Evolutionary conservation across 148 eudicot species (phyloP), one percentile per base, ranked within the genome.

Genomic region (Talinum fruticosum): DNA sequence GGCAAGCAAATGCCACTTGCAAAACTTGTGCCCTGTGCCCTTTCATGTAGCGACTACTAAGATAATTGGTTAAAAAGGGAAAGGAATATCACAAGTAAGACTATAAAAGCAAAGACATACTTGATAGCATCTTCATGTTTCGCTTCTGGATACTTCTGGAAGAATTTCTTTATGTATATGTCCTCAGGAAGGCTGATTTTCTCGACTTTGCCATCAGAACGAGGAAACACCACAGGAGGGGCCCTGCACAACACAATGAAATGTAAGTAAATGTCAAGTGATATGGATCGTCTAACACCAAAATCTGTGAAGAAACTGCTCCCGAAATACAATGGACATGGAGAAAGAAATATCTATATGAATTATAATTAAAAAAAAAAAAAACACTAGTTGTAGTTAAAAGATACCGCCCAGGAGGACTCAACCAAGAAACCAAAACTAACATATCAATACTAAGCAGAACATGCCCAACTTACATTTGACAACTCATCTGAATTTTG

Each of bases 181-280:
- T 95, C 98, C 83, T 95, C 97, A 24, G 98, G 97, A 49, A 95
- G 88, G 77, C 66, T 79, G 36, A 95, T 89, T 41, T 71, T 85
- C 86, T 86, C 77, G 53, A 95, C 72, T 72, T 89, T 90, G 69
- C 86, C 85, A 79, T 88, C 89, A 18, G 85, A 84, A 33, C 91
- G 90, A 64, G 96, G 97, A 76, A 95, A 95, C 49, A 87, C 83
- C 53, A 84, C 89, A 51, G 98, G 98, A 57, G 98, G 98, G 28
- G 91, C 91, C 93, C 97, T 95, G 73, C 47, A 83, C 45, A 66
- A 47, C 74, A 78, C 10, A 84, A 72, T 24, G 5, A 30, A 80
- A 30, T 76, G 71, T 32, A 62, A 57, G 67, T 53, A 34, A 70
- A 71, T 33, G 45, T 66, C 10, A 35, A 53, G 15, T 26, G 19